phyloP scores from a whole-genome alignment of 352 stramenopile species.

The Globisporangium spinosum region DNA sequence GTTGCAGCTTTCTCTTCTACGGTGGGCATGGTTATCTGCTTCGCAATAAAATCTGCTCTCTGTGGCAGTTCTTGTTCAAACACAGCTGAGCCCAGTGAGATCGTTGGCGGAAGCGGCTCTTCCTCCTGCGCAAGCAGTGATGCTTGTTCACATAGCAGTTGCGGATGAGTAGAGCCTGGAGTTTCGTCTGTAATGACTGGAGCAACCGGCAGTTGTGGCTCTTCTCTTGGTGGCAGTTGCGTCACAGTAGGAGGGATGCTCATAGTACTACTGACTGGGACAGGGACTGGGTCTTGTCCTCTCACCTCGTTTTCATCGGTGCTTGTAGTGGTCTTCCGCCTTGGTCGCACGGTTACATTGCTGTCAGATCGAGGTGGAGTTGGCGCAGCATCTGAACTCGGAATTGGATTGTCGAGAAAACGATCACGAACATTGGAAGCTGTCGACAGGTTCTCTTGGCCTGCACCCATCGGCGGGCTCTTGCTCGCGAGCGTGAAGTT shows the following conservation, averaged over 20 bases:
- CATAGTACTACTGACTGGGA: background rate
- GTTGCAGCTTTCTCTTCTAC: background rate
- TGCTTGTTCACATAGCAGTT: background rate
- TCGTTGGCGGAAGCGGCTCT: slow-evolving; percentile 6
- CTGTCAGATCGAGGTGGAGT: slow-evolving; percentile 7
- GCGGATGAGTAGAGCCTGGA: background rate
- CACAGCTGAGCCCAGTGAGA: background rate
- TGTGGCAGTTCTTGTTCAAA: background rate
- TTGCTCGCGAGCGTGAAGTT: background rate
- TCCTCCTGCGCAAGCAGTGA: background rate
- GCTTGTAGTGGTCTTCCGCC: background rate
- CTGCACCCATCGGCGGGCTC: background rate
- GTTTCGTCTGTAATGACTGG: background rate
- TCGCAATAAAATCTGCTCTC: background rate
- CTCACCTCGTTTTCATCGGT: background rate
- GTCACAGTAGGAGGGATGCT: background rate
- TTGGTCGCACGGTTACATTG: slow-evolving; percentile 16
- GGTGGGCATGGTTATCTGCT: background rate
- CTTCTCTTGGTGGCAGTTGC: slow-evolving; percentile 3
- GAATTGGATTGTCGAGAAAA: slow-evolving; percentile 16
- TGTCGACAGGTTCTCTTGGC: background rate
- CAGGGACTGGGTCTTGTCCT: background rate
- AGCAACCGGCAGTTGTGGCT: background rate
- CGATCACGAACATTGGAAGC: background rate
- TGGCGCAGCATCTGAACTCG: slow-evolving; percentile 10